A percentile compares a stretch with the other conserved stretches of the same genome.
These are phyloP conservation scores for Pythium sp. DNA, from an alignment of 352 stramenopile species.

Conservation along the genomic window DNA sequence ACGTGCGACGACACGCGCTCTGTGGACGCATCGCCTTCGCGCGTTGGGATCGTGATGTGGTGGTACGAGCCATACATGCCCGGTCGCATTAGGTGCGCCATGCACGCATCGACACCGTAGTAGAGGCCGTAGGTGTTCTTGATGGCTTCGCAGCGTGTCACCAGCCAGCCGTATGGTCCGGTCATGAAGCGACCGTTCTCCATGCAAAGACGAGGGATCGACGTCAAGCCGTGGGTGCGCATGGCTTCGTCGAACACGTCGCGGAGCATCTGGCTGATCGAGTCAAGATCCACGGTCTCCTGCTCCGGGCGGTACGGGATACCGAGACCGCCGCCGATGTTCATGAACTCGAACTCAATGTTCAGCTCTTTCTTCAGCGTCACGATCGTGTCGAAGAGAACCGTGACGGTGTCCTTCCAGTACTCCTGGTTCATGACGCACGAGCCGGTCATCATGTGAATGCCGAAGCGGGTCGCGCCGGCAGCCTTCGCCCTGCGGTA, in stretches of 20 bases:
- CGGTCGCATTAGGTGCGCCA: constrained; percentile 89
- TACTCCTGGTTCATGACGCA: constrained; percentile 89
- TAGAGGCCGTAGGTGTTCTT: constrained; percentile 86
- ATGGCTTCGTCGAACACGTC: constrained; percentile 77
- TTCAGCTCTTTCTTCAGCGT: constrained; percentile 71
- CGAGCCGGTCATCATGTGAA: constrained; percentile 92
- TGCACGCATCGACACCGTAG: constrained; percentile 87
- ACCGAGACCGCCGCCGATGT: constrained; percentile 86
- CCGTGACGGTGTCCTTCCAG: constrained; percentile 85
- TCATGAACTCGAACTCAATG: constrained; percentile 91
- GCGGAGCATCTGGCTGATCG: constrained; percentile 74
- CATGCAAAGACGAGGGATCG: constrained; percentile 78
- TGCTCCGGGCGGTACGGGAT: constrained; percentile 86
- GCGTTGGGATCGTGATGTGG: constrained; percentile 78
- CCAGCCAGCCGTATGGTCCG: constrained; percentile 82
- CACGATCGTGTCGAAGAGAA: constrained; percentile 83
- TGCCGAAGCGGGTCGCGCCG: constrained; percentile 83
- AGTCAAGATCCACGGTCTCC: constrained; percentile 56
- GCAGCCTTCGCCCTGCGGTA: constrained; percentile 80
- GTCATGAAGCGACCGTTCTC: constrained; percentile 91
- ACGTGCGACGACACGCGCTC: constrained; percentile 51
- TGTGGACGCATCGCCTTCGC: constrained; percentile 37
- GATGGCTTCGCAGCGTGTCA: constrained; percentile 83
- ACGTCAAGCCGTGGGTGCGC: constrained; percentile 54
- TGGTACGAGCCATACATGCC: constrained; percentile 91